Percentiles rank a stretch among this genome's conserved stretches.
Evolutionary conservation across 495 filamentous ascomycete genomes (phyloP).

Genomic region (Amniculicola lignicola): DNA sequence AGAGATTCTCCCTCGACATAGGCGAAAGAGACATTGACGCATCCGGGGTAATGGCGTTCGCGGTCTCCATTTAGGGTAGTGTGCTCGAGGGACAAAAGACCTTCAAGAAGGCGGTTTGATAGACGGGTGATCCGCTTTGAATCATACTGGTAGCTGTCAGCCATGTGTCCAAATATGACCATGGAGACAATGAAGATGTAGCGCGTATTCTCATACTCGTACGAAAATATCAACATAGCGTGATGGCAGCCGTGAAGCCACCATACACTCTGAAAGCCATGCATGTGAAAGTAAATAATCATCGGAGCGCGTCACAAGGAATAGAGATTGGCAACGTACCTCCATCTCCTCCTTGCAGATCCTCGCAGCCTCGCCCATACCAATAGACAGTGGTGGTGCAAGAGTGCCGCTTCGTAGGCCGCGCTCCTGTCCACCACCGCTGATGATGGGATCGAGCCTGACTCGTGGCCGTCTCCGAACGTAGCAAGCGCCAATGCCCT

Average conservation of each 20-base stretch:
- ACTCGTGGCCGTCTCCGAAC: constrained; percentile 88
- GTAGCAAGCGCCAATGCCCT: constrained; percentile 94
- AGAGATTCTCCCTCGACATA: constrained; percentile 98
- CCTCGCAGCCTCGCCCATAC: constrained; percentile 92
- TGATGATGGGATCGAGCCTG: constrained; percentile 92
- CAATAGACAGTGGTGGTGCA: constrained; percentile 82
- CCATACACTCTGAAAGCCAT: constrained; percentile 55
- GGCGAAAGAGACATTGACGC: constrained; percentile 96
- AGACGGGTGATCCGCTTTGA: constrained; percentile 74
- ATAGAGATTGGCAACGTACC: constrained; percentile 55
- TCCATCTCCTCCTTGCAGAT: constrained; percentile 83
- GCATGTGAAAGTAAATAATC: constrained; percentile 71
- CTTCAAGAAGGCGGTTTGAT: constrained; percentile 76
- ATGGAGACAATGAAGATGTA: not conserved
- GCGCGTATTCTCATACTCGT: constrained; percentile 48
- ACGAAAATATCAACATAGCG: constrained; percentile 53
- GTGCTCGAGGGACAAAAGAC: constrained; percentile 84
- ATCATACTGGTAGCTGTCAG: constrained; percentile 72
- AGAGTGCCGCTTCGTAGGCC: constrained; percentile 91
- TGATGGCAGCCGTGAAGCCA: constrained; percentile 39
- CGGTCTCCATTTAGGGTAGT: constrained; percentile 87
- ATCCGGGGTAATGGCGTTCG: constrained; percentile 83
- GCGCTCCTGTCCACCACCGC: constrained; percentile 92
- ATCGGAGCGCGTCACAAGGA: constrained; percentile 34
- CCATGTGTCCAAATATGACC: not conserved